Percentiles rank a stretch among this genome's conserved stretches.
These are phyloP conservation scores for Umbelopsis vinacea DNA, from an alignment of 192 early-diverging fungal genomes.

Conservation along the genomic window DNA sequence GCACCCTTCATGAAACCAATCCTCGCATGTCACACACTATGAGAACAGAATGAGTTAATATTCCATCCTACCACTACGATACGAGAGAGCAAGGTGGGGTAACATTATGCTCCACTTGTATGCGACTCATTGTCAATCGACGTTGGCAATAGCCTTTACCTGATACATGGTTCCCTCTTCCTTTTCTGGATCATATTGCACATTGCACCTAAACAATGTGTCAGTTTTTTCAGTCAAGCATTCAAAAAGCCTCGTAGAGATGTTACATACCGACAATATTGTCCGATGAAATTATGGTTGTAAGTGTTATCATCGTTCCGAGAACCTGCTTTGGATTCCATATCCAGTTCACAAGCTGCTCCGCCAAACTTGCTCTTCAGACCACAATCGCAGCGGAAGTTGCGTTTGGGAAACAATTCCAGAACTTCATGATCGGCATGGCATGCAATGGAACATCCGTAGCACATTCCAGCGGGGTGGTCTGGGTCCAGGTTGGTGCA, in stretches of 20 bases:
- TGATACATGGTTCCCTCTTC: constrained; percentile 78
- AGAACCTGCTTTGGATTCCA: constrained; percentile 1
- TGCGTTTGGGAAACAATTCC: constrained; percentile 84
- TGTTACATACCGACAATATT: constrained; percentile 72
- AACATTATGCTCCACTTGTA: too few species aligned
- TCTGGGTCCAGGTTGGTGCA: constrained; percentile 51
- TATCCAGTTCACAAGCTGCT: constrained; percentile 46
- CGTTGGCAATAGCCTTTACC: constrained; percentile 13
- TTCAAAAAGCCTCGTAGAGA: not conserved
- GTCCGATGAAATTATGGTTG: constrained; percentile 82
- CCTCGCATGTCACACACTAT: constrained; percentile 87
- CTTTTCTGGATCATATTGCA: constrained; percentile 70
- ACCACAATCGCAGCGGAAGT: constrained; percentile 93
- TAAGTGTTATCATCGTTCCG: constrained; percentile 77
- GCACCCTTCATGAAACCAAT: constrained; percentile 81
- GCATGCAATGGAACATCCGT: constrained; percentile 80
- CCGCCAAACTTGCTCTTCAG: constrained; percentile 51
- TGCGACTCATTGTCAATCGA: too few species aligned
- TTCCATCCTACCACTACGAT: too few species aligned
- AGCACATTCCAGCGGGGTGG: constrained; percentile 66
- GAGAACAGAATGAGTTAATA: constrained; percentile 6
- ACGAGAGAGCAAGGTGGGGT: too few species aligned
- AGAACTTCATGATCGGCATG: constrained; percentile 79
- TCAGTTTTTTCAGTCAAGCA: not conserved
- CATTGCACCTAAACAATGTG: constrained; percentile 62